Conservation (phyloP, 768 basidiomycete species). For the Rhizopogon vinicolor region DNA sequence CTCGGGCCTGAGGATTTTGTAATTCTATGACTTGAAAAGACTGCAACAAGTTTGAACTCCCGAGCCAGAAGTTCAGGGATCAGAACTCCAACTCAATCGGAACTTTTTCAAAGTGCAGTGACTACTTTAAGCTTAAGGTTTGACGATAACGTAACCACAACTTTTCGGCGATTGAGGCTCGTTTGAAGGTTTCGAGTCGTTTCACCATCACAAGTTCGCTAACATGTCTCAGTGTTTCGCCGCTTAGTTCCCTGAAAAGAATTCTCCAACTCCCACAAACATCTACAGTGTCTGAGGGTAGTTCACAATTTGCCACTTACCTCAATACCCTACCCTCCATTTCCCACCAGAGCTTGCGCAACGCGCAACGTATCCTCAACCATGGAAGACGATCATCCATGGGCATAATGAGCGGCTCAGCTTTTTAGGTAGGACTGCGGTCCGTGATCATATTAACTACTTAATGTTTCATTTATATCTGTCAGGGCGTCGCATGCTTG, state of each 20-base stretch:
- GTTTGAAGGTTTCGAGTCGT: too few relatives aligned
- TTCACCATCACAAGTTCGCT: not conserved
- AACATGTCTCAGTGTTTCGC: not conserved
- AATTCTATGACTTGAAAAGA: too few relatives aligned
- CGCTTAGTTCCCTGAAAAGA: not conserved
- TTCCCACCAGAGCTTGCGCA: slow-evolving; percentile 60
- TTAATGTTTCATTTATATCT: slow-evolving; percentile 20
- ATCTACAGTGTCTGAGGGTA: slow-evolving; percentile 6
- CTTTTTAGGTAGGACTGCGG: slow-evolving; percentile 56
- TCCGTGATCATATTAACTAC: slow-evolving; percentile 6
- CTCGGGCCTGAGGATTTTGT: too few relatives aligned
- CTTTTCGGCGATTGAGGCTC: too few relatives aligned
- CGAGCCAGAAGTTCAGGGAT: too few relatives aligned
- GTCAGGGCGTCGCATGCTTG: slow-evolving; percentile 71
- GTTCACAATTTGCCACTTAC: slow-evolving; percentile 35
- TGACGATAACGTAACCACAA: too few relatives aligned
- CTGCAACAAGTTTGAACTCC: too few relatives aligned
- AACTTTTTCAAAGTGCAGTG: too few relatives aligned
- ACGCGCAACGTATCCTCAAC: slow-evolving; percentile 52
- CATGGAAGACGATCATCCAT: slow-evolving; percentile 56
- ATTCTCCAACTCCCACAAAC: not conserved
- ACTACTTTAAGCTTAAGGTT: too few relatives aligned
- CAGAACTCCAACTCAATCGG: too few relatives aligned
- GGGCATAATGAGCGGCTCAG: slow-evolving; percentile 49
- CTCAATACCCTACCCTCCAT: slow-evolving; percentile 34